A percentile compares a stretch with the other conserved stretches of the same genome.
phyloP scores from a whole-genome alignment of 2,329 filamentous ascomycete genomes.

The Pseudogymnoascus sp. region DNA sequence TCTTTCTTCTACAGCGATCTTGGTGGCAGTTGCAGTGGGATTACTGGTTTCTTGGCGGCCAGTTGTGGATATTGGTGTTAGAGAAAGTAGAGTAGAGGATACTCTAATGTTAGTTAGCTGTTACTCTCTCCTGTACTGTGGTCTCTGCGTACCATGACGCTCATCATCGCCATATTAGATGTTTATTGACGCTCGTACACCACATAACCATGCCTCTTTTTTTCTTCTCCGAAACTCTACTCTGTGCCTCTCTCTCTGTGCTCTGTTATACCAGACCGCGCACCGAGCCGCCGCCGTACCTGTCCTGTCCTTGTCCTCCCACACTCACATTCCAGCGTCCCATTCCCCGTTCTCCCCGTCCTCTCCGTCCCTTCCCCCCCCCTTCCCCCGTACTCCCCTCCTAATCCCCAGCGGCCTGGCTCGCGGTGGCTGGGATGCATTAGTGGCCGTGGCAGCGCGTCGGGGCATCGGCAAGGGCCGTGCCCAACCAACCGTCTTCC shows the following conservation, averaged over 20 bases:
- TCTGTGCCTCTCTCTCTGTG: neutral
- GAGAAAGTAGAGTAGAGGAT: neutral
- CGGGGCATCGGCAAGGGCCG: constrained; percentile 4
- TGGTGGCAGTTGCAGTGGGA: neutral
- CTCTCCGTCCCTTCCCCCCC: neutral
- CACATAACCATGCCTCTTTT: neutral
- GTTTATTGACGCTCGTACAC: neutral
- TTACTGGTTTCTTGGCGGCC: neutral
- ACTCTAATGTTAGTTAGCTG: constrained; percentile 4
- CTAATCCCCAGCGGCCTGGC: neutral
- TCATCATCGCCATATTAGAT: neutral
- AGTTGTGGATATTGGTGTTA: neutral
- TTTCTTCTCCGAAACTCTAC: neutral
- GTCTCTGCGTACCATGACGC: constrained; percentile 1
- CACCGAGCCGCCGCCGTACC: neutral
- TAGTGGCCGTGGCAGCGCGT: constrained; percentile 4
- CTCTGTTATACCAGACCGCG: neutral
- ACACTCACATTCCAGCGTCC: neutral
- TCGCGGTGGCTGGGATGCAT: constrained; percentile 7
- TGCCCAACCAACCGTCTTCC: neutral
- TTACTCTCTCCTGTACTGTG: neutral
- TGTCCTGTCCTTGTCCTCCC: neutral
- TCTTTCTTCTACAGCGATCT: neutral
- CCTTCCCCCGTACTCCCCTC: neutral
- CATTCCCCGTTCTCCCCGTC: neutral